phyloP scores from a whole-genome alignment of 2,329 filamentous ascomycete genomes.

The Penicillium nordicum region DNA sequence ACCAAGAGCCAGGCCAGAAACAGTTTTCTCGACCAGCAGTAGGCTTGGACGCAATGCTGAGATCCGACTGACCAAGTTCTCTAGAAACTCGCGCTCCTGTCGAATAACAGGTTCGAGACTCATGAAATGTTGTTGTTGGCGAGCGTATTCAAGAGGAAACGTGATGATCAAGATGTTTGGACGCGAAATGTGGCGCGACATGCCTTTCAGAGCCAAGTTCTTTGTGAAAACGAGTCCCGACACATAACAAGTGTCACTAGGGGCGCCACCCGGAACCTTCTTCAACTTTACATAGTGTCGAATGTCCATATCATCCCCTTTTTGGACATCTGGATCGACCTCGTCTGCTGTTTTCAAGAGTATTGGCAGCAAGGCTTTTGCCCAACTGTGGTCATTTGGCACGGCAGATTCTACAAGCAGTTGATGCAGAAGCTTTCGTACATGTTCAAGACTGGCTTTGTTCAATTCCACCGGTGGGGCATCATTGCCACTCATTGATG shows the following conservation, averaged over 20 bases:
- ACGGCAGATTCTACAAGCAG: slow-evolving; percentile 74
- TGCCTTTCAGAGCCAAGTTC: slow-evolving; percentile 92
- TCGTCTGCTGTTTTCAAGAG: slow-evolving; percentile 88
- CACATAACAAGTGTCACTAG: slow-evolving; percentile 91
- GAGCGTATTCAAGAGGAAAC: slow-evolving; percentile 92
- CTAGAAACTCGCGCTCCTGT: slow-evolving; percentile 90
- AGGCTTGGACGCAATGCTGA: slow-evolving; percentile 79
- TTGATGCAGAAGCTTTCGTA: slow-evolving; percentile 78
- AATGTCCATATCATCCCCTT: slow-evolving; percentile 93
- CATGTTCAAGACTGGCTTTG: slow-evolving; percentile 80
- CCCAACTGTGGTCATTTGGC: slow-evolving; percentile 73
- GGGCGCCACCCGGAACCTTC: slow-evolving; percentile 85
- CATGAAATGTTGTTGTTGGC: slow-evolving; percentile 94
- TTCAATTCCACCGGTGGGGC: slow-evolving; percentile 81
- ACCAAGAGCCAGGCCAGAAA: slow-evolving; percentile 85
- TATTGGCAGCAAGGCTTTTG: slow-evolving; percentile 85
- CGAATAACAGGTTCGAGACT: slow-evolving; percentile 94
- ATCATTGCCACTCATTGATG: slow-evolving; percentile 73
- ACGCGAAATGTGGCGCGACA: slow-evolving; percentile 79
- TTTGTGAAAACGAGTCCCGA: slow-evolving; percentile 97
- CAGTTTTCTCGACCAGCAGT: slow-evolving; percentile 85
- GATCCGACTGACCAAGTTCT: slow-evolving; percentile 88
- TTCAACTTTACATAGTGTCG: slow-evolving; percentile 97
- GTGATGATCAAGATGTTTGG: slow-evolving; percentile 90
- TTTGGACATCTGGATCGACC: slow-evolving; percentile 85